These are phyloP conservation scores for Nakaseomyces uthaithaninus DNA, from an alignment of 1,139 yeast species.

Conservation along the genomic window DNA sequence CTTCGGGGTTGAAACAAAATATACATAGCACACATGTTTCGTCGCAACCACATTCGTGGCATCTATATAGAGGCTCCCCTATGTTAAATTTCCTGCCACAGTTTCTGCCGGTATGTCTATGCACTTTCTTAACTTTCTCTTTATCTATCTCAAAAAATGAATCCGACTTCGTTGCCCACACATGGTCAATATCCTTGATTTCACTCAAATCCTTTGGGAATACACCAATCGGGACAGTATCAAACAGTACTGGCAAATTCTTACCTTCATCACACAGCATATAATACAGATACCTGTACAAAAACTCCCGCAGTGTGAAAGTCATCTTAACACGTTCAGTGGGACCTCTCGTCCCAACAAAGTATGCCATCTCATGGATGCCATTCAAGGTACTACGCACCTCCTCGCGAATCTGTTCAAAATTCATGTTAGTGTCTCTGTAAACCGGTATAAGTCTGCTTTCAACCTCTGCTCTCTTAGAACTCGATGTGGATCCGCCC, in stretches of 20 bases:
- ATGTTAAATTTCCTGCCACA: constrained; percentile 54
- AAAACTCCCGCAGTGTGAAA: constrained; percentile 19
- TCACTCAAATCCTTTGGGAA: constrained; percentile 20
- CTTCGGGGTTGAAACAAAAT: constrained; percentile 58
- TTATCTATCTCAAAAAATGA: constrained; percentile 20
- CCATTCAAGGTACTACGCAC: constrained; percentile 16
- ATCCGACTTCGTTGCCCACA: constrained; percentile 11
- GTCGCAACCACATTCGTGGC: constrained; percentile 63
- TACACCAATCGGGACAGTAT: constrained; percentile 9
- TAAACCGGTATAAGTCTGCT: too few relatives aligned
- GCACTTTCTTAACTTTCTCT: constrained; percentile 13
- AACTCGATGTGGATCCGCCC: too few relatives aligned
- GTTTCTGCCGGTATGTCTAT: constrained; percentile 42
- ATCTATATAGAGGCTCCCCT: constrained; percentile 61
- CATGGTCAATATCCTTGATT: constrained; percentile 13
- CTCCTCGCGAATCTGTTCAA: constrained; percentile 8
- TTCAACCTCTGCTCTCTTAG: too few relatives aligned
- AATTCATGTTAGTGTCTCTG: too few relatives aligned
- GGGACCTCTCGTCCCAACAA: constrained; percentile 23
- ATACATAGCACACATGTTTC: constrained; percentile 68
- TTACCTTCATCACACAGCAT: constrained; percentile 22
- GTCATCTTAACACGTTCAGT: constrained; percentile 28
- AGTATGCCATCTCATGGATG: constrained; percentile 19
- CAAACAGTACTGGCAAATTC: constrained; percentile 19
- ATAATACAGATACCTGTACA: constrained; percentile 25